Conservation (phyloP, 768 basidiomycete genomes). For the Calocybe indica region DNA sequence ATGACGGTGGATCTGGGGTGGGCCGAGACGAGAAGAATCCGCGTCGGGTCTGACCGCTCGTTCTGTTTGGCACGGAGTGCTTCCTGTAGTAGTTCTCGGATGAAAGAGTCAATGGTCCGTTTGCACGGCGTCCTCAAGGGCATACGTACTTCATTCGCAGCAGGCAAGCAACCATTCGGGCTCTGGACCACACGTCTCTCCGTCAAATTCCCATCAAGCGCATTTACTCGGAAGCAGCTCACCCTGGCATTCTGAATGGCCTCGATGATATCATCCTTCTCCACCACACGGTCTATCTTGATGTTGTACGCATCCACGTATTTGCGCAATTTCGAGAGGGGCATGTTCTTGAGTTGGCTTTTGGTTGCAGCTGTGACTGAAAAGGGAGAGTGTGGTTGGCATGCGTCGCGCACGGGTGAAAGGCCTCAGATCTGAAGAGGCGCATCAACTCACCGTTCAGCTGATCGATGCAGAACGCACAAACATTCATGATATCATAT, state of each 20-base stretch:
- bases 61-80: constrained; percentile 52
- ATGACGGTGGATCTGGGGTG: constrained; percentile 17
- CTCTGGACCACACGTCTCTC: constrained; percentile 20
- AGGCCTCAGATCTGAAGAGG: constrained; percentile 1
- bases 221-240: constrained; percentile 11
- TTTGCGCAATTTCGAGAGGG: constrained; percentile 58
- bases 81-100: constrained; percentile 52
- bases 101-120: neutral
- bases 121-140: neutral
- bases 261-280: constrained; percentile 77
- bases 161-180: constrained; percentile 55
- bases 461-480: constrained; percentile 68
- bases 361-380: constrained; percentile 68
- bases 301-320: constrained; percentile 72
- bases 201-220: too few relatives aligned
- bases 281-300: constrained; percentile 51
- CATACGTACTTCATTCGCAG: constrained; percentile 47
- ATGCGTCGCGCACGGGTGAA: constrained; percentile 6
- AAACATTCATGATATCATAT: constrained; percentile 62
- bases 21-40: constrained; percentile 42
- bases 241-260: constrained; percentile 52
- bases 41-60: constrained; percentile 25
- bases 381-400: neutral
- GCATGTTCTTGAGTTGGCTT: constrained; percentile 46
- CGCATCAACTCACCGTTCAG: constrained; percentile 45